Evolutionary conservation across 495 filamentous ascomycete species (phyloP), one percentile per base, ranked within the genome.

Genomic region (Podospora sp.): DNA sequence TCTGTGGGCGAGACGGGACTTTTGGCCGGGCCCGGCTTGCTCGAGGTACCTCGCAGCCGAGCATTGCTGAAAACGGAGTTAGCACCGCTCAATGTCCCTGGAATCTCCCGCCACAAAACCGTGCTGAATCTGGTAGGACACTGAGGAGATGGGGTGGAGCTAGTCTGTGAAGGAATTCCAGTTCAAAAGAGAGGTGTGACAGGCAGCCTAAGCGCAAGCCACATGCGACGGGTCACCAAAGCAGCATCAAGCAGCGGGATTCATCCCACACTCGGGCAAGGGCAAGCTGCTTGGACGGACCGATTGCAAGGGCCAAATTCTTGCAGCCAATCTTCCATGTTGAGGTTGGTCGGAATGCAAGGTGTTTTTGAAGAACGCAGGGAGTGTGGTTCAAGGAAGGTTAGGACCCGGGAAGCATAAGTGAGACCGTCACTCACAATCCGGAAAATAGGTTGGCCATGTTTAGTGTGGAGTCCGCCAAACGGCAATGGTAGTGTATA

Each of bases 381-480:
- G 35, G 35, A 26, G 40, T 46, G 40, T 18, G 40, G 12, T 12
- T 46, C 40, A 46, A 11, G 16, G 12, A 14, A 46, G 40, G 40
- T 14, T 46, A 2, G 40, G 4, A 46, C 29, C 8, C 8, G 29
- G 29, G 29, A 33, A 33, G 8, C 40, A 36, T 6, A 62, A 62
- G 70, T 60, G 27, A 52, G 62, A 61, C 27, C 24, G 33, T 51
- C 57, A 90, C 90, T 84, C 84, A 92, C 90, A 92, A 90, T 76
- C 90, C 90, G 75, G 90, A 91, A 73, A 92, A 91, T 75, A 92
- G 84, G 76, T 88, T 90, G 66, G 90, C 88, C 90, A 92, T 92
- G 64, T 71, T 85, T 67, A 33, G 8, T n/a, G 22, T 25, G 49
- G 63, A 26, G 53, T 20, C 11, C 12, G 58, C 16, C 57, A n/a